phyloP scores from a whole-genome alignment of 441 rosid species.

The Metrosideros polymorpha region DNA sequence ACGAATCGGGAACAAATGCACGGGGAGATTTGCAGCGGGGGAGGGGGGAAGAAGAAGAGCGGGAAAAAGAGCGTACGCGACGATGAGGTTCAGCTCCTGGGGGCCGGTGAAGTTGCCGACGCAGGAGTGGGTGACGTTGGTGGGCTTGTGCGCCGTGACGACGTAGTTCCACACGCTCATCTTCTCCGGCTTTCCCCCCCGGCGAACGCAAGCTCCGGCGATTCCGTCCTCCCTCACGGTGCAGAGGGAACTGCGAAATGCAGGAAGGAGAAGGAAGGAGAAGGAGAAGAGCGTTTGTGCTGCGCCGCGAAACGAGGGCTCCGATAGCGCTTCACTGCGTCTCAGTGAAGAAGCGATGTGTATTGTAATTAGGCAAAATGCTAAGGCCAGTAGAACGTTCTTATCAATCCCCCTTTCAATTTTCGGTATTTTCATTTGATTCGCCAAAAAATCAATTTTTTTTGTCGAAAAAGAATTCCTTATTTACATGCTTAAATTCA shows the following conservation, averaged over 20 bases:
- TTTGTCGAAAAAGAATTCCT: too few relatives aligned
- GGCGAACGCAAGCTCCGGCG: too few relatives aligned
- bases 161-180: slow-evolving; percentile 98
- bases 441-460: too few relatives aligned
- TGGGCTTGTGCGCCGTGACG: slow-evolving; percentile 98
- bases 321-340: too few relatives aligned
- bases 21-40: not conserved
- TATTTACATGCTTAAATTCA: too few relatives aligned
- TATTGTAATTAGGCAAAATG: too few relatives aligned
- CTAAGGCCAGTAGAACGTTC: too few relatives aligned
- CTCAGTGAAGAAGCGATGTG: too few relatives aligned
- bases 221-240: not conserved
- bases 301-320: not conserved
- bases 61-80: slow-evolving; percentile 37
- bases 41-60: too few relatives aligned
- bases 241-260: not conserved
- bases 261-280: not conserved
- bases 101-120: slow-evolving; percentile 97
- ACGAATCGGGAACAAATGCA: not conserved
- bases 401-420: too few relatives aligned
- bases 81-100: slow-evolving; percentile 91
- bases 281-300: not conserved
- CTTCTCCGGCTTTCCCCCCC: not conserved
- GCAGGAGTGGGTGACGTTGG: slow-evolving; percentile 91
- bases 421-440: too few relatives aligned